Evolutionary conservation across 1,139 yeast genomes (phyloP).

Genomic region (Protomyces macrosporus): DNA sequence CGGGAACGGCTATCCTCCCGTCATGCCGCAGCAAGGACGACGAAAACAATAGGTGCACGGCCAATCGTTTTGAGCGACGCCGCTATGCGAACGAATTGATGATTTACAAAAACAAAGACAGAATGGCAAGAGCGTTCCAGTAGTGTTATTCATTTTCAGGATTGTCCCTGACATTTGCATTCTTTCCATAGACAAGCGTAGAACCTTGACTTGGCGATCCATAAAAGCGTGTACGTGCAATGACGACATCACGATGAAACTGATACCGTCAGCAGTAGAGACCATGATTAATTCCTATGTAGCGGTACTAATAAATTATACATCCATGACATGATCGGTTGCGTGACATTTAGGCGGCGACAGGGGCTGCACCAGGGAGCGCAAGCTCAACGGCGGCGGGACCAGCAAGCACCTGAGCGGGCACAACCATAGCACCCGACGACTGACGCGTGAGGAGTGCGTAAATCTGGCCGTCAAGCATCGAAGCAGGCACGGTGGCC

Average conservation of each 20-base stretch:
- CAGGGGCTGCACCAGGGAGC: conserved; percentile 17
- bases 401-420: conserved; percentile 28
- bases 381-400: conserved; percentile 30
- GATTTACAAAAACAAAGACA: too few relatives aligned
- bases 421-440: conserved; percentile 21
- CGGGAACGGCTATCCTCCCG: not conserved
- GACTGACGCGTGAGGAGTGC: conserved; percentile 26
- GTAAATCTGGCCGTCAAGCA: conserved; percentile 30
- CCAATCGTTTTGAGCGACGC: not conserved
- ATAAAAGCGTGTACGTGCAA: too few relatives aligned
- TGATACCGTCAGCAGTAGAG: too few relatives aligned
- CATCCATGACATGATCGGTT: not conserved
- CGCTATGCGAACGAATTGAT: too few relatives aligned
- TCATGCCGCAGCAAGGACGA: not conserved
- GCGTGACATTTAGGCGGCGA: not conserved
- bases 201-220: too few relatives aligned
- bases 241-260: too few relatives aligned
- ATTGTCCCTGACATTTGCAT: too few relatives aligned
- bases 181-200: too few relatives aligned
- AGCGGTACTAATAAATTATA: too few relatives aligned
- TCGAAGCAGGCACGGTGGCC: conserved; percentile 24
- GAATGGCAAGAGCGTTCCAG: too few relatives aligned
- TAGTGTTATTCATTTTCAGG: too few relatives aligned
- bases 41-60: not conserved
- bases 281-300: too few relatives aligned